phyloP scores from a whole-genome alignment of 1,139 yeast species.

The Saccharomyces pastorianus region DNA sequence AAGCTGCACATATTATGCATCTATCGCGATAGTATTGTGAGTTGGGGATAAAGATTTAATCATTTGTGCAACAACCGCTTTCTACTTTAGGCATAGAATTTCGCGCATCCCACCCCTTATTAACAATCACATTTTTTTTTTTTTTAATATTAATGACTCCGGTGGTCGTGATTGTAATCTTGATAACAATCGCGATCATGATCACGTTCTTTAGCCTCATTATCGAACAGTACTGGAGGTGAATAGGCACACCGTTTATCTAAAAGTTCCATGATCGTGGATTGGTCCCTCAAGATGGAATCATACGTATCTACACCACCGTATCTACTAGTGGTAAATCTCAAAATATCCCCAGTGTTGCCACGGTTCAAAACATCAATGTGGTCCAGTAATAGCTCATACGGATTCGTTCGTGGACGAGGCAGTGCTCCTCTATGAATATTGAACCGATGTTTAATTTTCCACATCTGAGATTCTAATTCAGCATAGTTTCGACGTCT shows the following conservation, averaged over 20 bases:
- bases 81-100: background rate
- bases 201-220: background rate
- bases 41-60: background rate
- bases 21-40: background rate
- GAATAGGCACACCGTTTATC: background rate
- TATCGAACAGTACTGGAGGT: background rate
- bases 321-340: constrained; percentile 26
- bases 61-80: background rate
- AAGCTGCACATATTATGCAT: background rate
- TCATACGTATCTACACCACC: constrained; percentile 13
- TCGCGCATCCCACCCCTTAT: background rate
- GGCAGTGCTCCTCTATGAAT: constrained; percentile 19
- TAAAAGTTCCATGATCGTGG: background rate
- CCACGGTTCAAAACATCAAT: constrained; percentile 23
- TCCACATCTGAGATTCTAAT: constrained; percentile 21
- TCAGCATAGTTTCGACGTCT: constrained; percentile 11
- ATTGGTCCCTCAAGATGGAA: constrained; percentile 1
- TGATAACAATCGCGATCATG: background rate
- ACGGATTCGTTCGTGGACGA: constrained; percentile 18
- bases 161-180: background rate
- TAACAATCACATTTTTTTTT: background rate
- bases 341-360: constrained; percentile 23
- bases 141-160: background rate
- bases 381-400: constrained; percentile 22
- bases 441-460: constrained; percentile 21